phyloP scores from a whole-genome alignment of 2,329 filamentous ascomycete genomes.

The Bipolaris zeicola region DNA sequence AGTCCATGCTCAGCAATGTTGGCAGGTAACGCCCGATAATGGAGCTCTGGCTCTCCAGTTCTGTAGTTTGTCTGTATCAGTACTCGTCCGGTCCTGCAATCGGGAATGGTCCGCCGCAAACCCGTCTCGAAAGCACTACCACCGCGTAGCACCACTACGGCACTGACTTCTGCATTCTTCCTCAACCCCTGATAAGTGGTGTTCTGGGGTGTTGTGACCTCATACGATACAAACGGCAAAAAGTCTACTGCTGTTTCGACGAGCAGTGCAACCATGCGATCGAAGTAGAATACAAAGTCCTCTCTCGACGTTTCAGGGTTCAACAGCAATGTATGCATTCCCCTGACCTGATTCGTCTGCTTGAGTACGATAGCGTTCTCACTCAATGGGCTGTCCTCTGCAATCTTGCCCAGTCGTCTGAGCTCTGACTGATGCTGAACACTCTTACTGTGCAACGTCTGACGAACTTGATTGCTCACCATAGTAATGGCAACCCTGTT shows the following conservation, averaged over 20 bases:
- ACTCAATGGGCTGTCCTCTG: constrained; percentile 74
- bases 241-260: constrained; percentile 66
- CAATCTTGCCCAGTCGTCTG: constrained; percentile 73
- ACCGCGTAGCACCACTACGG: constrained; percentile 85
- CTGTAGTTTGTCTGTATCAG: constrained; percentile 81
- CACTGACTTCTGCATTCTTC: constrained; percentile 67
- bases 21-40: constrained; percentile 79
- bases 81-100: constrained; percentile 85
- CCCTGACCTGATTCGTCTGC: constrained; percentile 78
- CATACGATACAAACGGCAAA: constrained; percentile 69
- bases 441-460: constrained; percentile 85
- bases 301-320: constrained; percentile 78
- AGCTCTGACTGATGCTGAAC: constrained; percentile 80
- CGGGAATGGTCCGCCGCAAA: constrained; percentile 86
- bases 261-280: constrained; percentile 81
- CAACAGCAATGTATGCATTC: constrained; percentile 90
- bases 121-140: constrained; percentile 88
- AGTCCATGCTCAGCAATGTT: constrained; percentile 75
- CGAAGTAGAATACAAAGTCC: constrained; percentile 98
- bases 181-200: constrained; percentile 73
- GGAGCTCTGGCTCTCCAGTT: constrained; percentile 84
- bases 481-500: constrained; percentile 94
- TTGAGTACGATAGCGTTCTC: constrained; percentile 74
- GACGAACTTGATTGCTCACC: constrained; percentile 91
- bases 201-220: constrained; percentile 73